phyloP scores from a whole-genome alignment of 2,329 filamentous ascomycete species.

The Arthrinium phaeospermum region DNA sequence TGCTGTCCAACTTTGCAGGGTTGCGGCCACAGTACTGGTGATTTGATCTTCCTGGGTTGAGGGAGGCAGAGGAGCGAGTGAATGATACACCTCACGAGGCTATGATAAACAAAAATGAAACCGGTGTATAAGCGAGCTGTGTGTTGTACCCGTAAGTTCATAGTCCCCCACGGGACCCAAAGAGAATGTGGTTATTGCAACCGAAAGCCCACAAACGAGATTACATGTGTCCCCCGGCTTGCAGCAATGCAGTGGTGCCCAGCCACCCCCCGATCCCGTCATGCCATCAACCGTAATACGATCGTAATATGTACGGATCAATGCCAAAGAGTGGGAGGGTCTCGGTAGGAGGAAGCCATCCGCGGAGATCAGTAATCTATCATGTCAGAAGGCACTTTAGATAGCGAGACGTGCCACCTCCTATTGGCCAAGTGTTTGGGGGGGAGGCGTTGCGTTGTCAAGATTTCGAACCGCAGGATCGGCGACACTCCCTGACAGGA shows the following conservation, averaged over 20 bases:
- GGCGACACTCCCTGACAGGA: neutral
- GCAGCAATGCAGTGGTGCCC: neutral
- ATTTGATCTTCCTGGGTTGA: neutral
- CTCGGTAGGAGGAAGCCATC: no score
- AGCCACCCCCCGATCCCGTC: neutral
- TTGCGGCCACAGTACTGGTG: conserved; percentile 66
- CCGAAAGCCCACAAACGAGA: conserved; percentile 3
- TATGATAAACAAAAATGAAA: conserved; percentile 11
- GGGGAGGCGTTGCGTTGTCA: neutral
- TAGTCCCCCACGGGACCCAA: neutral
- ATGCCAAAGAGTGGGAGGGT: neutral
- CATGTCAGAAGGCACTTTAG: neutral
- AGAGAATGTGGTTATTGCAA: neutral
- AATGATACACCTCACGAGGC: conserved; percentile 3
- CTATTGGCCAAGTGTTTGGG: neutral
- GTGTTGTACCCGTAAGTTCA: neutral
- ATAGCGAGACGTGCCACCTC: neutral
- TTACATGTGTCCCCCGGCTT: neutral
- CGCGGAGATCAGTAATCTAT: neutral
- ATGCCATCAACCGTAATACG: neutral
- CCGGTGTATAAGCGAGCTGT: neutral
- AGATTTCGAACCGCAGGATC: conserved; percentile 1
- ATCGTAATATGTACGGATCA: neutral
- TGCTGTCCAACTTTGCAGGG: conserved; percentile 62
- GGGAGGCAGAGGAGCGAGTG: neutral